A percentile compares a stretch with the other conserved stretches of the same genome.
phyloP scores from a whole-genome alignment of 2,329 filamentous ascomycete genomes.

The Xylariomycetidae sp. region DNA sequence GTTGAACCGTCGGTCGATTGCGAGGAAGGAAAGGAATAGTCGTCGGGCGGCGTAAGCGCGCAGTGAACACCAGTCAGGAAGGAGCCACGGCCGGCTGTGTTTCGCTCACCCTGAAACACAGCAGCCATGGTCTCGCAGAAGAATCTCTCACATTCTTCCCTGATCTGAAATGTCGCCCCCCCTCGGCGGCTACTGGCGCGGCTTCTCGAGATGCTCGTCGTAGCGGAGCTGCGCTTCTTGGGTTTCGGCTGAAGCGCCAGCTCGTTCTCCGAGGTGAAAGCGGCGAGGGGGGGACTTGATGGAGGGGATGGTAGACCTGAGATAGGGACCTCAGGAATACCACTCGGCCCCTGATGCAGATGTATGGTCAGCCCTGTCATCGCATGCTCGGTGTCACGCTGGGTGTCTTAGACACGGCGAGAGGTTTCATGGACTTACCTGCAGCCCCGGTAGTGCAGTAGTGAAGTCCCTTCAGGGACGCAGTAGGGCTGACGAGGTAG shows the following conservation, averaged over 20 bases:
- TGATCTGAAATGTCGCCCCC: conserved; percentile 94
- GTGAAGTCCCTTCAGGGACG: conserved; percentile 76
- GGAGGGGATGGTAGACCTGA: conserved; percentile 80
- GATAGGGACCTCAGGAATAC: conserved; percentile 88
- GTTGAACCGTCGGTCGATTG: conserved; percentile 20
- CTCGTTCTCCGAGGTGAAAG: conserved; percentile 62
- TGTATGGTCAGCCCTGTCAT: neutral
- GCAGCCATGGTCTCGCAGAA: conserved; percentile 93
- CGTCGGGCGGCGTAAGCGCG: conserved; percentile 45
- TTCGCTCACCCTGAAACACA: conserved; percentile 96
- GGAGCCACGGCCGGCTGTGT: conserved; percentile 69
- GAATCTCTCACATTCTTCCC: conserved; percentile 99
- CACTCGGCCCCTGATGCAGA: conserved; percentile 62
- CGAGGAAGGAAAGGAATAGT: conserved; percentile 31
- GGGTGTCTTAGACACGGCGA: conserved; percentile 1
- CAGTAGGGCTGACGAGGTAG: conserved; percentile 73
- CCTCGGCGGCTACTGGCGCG: conserved; percentile 55
- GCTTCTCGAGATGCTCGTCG: conserved; percentile 24
- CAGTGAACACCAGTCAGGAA: conserved; percentile 71
- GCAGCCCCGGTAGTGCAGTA: conserved; percentile 90
- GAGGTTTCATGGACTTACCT: conserved; percentile 43
- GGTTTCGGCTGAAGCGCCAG: conserved; percentile 57
- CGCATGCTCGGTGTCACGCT: neutral
- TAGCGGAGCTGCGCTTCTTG: conserved; percentile 33
- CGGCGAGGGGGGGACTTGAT: conserved; percentile 83